A percentile compares a stretch with the other conserved stretches of the same genome.
Evolutionary conservation across 2,329 filamentous ascomycete species (phyloP).

Genomic region (Didymella pinodella): DNA sequence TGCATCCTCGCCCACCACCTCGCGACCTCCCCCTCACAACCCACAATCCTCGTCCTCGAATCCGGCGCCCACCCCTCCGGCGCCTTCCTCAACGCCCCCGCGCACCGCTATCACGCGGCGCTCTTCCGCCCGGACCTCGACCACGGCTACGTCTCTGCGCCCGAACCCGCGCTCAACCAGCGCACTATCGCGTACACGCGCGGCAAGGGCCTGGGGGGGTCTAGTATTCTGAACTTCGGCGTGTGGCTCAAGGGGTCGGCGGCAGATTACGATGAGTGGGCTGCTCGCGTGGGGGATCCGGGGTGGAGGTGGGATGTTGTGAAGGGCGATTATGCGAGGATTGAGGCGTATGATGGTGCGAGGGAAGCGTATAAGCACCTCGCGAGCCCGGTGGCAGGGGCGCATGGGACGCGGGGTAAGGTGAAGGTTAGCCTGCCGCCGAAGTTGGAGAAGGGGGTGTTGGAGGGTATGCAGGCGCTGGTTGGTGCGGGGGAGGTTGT

Average conservation of each 20-base stretch:
- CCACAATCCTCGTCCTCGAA: constrained; percentile 67
- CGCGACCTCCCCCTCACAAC: constrained; percentile 56
- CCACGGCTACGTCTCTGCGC: constrained; percentile 56
- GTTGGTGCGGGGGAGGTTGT: constrained; percentile 62
- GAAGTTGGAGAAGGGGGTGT: constrained; percentile 65
- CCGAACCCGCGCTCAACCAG: constrained; percentile 45
- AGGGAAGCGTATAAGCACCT: constrained; percentile 54
- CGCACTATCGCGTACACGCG: constrained; percentile 55
- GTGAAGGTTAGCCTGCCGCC: constrained; percentile 54
- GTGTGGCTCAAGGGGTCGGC: constrained; percentile 57
- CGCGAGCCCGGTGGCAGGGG: constrained; percentile 52
- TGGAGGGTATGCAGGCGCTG: constrained; percentile 63
- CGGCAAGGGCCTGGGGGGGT: constrained; percentile 61
- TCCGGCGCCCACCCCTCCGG: constrained; percentile 64
- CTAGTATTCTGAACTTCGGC: constrained; percentile 57
- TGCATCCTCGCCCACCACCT: constrained; percentile 64
- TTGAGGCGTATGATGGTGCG: constrained; percentile 62
- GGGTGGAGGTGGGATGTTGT: constrained; percentile 64
- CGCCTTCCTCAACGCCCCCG: constrained; percentile 53
- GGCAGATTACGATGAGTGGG: constrained; percentile 71
- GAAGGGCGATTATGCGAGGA: constrained; percentile 58
- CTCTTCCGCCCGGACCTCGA: constrained; percentile 60
- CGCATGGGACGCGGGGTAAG: constrained; percentile 57
- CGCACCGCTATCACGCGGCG: constrained; percentile 60
- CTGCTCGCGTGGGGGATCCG: constrained; percentile 63